A percentile compares a stretch with the other conserved stretches of the same genome.
phyloP scores from a whole-genome alignment of 2,329 filamentous ascomycete species.

The Nemania diffusa region DNA sequence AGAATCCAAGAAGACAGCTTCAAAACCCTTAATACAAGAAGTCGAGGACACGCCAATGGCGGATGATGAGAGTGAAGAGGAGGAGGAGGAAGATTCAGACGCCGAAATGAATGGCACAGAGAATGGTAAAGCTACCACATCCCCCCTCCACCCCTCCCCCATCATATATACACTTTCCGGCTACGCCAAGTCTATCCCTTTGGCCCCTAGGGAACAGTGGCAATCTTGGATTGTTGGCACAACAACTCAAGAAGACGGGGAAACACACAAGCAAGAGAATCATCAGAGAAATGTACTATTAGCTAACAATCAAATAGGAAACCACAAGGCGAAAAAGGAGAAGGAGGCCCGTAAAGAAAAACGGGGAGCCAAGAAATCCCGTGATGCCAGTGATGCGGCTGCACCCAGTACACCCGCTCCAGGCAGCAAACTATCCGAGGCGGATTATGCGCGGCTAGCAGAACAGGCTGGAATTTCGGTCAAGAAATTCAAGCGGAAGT shows the following conservation, averaged over 20 bases:
- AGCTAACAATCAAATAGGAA: constrained; percentile 45
- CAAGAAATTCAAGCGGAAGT: constrained; percentile 82
- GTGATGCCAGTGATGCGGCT: constrained; percentile 47
- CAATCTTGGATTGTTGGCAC: constrained; percentile 17
- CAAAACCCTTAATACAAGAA: constrained; percentile 54
- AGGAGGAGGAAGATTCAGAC: constrained; percentile 54
- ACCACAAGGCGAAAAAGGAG: constrained; percentile 52
- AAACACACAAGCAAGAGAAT: constrained; percentile 46
- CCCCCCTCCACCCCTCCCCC: constrained; percentile 11
- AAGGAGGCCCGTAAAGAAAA: constrained; percentile 47
- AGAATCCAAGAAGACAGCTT: constrained; percentile 50
- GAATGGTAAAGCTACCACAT: constrained; percentile 42
- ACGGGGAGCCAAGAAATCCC: constrained; percentile 10
- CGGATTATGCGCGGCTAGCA: constrained; percentile 69
- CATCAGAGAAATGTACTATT: constrained; percentile 41
- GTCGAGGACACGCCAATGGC: constrained; percentile 55
- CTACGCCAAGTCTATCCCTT: constrained; percentile 40
- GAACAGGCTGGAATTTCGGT: constrained; percentile 75
- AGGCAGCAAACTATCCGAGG: constrained; percentile 62
- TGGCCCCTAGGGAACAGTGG: constrained; percentile 11
- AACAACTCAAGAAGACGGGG: constrained; percentile 43
- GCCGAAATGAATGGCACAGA: constrained; percentile 51
- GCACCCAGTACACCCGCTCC: constrained; percentile 48
- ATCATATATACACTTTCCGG: constrained; percentile 40
- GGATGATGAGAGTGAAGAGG: constrained; percentile 61